Evolutionary conservation across 306 rosid species (phyloP), one percentile per base, ranked within the genome.

Genomic region (Castanea mollissima): DNA sequence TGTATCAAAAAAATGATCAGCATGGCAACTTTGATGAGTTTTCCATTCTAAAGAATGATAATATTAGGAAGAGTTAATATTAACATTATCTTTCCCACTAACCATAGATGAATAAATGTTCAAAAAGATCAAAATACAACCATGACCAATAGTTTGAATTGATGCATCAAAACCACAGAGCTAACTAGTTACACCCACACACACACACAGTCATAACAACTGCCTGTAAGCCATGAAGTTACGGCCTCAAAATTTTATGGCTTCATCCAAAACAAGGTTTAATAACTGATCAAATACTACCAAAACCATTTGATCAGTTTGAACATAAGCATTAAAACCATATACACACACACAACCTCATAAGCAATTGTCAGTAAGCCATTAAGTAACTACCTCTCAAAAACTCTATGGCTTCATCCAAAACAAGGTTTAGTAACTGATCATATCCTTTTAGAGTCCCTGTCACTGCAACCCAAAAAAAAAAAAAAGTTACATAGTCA

Each of bases 371-470:
- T 67, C 73, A 77, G 72, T 49, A 68, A 29, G 35, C 49, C 1
- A 68, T 15, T n/a, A 25, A 81, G 55, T 74, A 56, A 25, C 70
- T 83, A 95, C 99, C 99, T 90, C 99, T 89, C 12, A 91, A 72
- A 87, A 91, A 95, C 83, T 95, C 99, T 12, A 93, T 80, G 23
- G 98, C 96, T 87, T 95, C 99, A 70, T 95, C 99, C 23, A 95
- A 83, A 52, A 95, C 98, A 79, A 95, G 99, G 82, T 95, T 95
- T 44, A 95, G 91, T 75, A 95, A 84, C 87, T 95, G 99, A 80
- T 95, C 99, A 80, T 95, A 95, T 73, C 98, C 99, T 88, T 95
- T 95, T 2, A 95, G 86, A 78, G 98, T 95, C 54, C 99, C 99
- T 41, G 97, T 95, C 64, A 95, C 95, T 91, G 85, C 16, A 31